Base-by-base conservation (phyloP, 2,329 filamentous ascomycete genomes). In the Byssothecium circinans region DNA sequence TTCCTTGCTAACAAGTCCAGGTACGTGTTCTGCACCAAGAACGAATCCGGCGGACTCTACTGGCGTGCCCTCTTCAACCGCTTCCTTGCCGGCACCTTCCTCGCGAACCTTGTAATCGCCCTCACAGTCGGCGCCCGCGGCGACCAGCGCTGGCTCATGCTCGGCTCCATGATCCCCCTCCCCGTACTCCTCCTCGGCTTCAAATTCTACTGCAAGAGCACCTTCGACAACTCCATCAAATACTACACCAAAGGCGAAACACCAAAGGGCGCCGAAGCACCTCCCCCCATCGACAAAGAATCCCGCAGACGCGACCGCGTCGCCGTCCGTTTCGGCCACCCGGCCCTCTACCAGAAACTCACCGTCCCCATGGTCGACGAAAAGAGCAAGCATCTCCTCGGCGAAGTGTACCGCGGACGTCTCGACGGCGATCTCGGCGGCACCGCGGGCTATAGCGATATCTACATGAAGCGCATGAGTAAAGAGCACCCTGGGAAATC, bases 301-400 rank as follows among this genome's bases (percentile, higher is more conserved):
- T 64, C 65, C 12, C 65, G 73, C 33, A 70, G 67, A 29, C 82
- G 80, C 61, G 91, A 87, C 69, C 87, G 82, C 61, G 81, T 91
- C 45, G 87, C 82, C 50, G 84, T 84, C 19, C 82, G 88, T 20
- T 99, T 96, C 66, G 91, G 91, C 2, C 90, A 99, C 67, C 94
- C 92, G 1, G 91, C 89, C 4, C 79, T 97, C 14, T 96, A 94
- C 76, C 88, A 88, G 70, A 87, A 88, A 3, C 79, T 97, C 17
- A 91, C 92, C 60, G 95, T 91, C 0, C 92, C 92, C 2, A 96
- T 97, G 91, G 92, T 97, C 3, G 87, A 95, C 61, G 87, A 89
- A 44, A 95, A 88, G 71, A 89, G 90, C 2, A 89, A 94, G 62
- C 91, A 94, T 49, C 80, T 94, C 33, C 80, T 99, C 8, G 86